Evolutionary conservation across 768 basidiomycete species (phyloP), one percentile per base, ranked within the genome.

Genomic region (Baorangia bicolor): DNA sequence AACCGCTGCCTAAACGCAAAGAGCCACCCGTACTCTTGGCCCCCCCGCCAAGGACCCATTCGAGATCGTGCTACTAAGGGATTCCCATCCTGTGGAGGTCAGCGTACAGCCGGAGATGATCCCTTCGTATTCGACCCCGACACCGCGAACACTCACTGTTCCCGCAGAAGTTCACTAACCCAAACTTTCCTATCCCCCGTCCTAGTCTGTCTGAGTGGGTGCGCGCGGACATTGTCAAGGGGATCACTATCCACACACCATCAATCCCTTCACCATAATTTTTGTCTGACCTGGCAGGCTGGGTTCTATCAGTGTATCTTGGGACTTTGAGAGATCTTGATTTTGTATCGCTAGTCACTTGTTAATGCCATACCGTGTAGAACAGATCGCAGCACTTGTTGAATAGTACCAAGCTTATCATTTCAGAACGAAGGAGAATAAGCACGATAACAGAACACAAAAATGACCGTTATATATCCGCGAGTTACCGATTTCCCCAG

Each of bases 151-250:
- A 10, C 53, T 58, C 1, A 58, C 58, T 1, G 20, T 82, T 83
- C 68, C 78, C 80, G 21, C 70, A 68, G 45, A 66, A 62, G 44
- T 71, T 78, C 34, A 64, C 67, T 6, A 70, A 87, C 61, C 73
- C 80, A 41, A 80, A 88, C 67, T 62, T 77, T 57, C 84, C 85
- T 7, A 81, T 87, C 47, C 81, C 83, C 10, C 74, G 78, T 55
- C 79, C 82, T 28, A 70, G 70, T 38, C 66, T 74, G 37, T 81
- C 80, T 5, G 70, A 82, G 60, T 84, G 84, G 83, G 69, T 84
- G 31, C 73, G 74, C 18, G 83, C 81, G 1, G 77, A 80, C 54
- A 70, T 60, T 23, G 51, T 63, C 27, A 70, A 60, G 43, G 69
- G 67, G 34, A 53, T 63, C 55, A 66, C 51, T 25, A 56, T 66